Evolutionary conservation across 2,329 filamentous ascomycete genomes (phyloP), one percentile per base, ranked within the genome.

Genomic region (Epichloe amarillans): DNA sequence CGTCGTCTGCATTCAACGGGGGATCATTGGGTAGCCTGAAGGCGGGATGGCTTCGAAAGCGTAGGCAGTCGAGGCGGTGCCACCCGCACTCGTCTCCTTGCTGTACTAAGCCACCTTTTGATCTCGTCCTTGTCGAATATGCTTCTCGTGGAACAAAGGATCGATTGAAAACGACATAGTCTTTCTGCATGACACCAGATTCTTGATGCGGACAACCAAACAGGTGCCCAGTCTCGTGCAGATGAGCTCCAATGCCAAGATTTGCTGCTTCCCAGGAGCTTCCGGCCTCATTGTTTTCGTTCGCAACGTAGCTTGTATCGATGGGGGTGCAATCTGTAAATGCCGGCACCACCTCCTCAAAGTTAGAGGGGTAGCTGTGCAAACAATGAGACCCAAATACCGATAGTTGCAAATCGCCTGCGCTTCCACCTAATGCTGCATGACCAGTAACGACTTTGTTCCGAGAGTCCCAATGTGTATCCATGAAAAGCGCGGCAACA

Each of bases 251-350:
- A 56, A 97, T 94, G 33, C 90, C 90, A 54, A 95, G 85, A 59
- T 91, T 95, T 26, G 88, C 89, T n/a, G 89, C 83, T 65, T 97
- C 91, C 91, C 91, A 97, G 45, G 83, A 93, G 62, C 87, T 95
- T 23, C 90, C 90, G 6, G 83, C 84, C 57, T 95, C 87, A 58
- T 86, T 85, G 64, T 82, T 88, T 63, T 95, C 88, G 60, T 96
- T 95, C 15, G 86, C 85, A 38, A 95, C 82, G 58, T 79, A 78
- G 39, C 80, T 77, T 10, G 83, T 86, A 62, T 97, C 88, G 0
- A 89, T 96, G 35, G 84, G 81, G 3, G 90, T 95, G 66, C 89
- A 95, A 66, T 97, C 90, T 15, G 80, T 84, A 60, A 97, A 95
- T 5, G 89, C 85, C 19, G 88, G 82, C 4, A 88, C 86, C 1